Percentiles rank a stretch among this genome's conserved stretches.
Evolutionary conservation across 176 grass and related monocot species (phyloP).

Genomic region (Zizania latifolia): DNA sequence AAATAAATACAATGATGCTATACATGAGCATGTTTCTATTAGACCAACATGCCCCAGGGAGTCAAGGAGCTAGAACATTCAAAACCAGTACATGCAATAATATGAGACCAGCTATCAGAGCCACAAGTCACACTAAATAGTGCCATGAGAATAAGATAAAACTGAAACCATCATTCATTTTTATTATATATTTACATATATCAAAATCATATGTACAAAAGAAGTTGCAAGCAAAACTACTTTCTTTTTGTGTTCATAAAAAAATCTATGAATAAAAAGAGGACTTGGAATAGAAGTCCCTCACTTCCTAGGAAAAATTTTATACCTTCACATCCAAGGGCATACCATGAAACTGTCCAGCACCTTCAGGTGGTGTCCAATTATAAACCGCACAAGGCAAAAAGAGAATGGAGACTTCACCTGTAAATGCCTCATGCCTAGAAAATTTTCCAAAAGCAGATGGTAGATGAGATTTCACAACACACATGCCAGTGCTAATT

Average conservation of each 20-base stretch:
- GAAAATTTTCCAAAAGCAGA: slow-evolving; percentile 54
- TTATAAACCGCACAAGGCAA: slow-evolving; percentile 92
- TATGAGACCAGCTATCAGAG: too few relatives aligned
- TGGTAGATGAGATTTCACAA: slow-evolving; percentile 73
- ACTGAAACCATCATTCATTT: too few relatives aligned
- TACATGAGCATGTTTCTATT: not conserved
- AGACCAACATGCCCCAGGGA: not conserved
- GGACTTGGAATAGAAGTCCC: not conserved
- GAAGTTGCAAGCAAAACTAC: not conserved
- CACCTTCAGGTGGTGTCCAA: slow-evolving; percentile 89
- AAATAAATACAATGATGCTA: not conserved
- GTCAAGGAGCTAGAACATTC: not conserved
- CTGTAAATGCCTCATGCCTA: slow-evolving; percentile 63
- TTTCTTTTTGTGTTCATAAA: not conserved
- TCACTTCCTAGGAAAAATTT: not conserved
- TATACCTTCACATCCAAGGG: slow-evolving; percentile 95
- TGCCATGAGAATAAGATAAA: too few relatives aligned
- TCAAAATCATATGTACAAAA: not conserved
- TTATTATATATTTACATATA: too few relatives aligned
- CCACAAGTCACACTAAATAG: too few relatives aligned
- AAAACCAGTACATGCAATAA: not conserved
- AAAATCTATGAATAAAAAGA: not conserved
- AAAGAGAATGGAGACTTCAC: slow-evolving; percentile 64
- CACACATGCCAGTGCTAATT: slow-evolving; percentile 83
- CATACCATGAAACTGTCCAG: slow-evolving; percentile 94